Evolutionary conservation across 257 asterid species (phyloP).

Genomic region (Euphrasia confusa): DNA sequence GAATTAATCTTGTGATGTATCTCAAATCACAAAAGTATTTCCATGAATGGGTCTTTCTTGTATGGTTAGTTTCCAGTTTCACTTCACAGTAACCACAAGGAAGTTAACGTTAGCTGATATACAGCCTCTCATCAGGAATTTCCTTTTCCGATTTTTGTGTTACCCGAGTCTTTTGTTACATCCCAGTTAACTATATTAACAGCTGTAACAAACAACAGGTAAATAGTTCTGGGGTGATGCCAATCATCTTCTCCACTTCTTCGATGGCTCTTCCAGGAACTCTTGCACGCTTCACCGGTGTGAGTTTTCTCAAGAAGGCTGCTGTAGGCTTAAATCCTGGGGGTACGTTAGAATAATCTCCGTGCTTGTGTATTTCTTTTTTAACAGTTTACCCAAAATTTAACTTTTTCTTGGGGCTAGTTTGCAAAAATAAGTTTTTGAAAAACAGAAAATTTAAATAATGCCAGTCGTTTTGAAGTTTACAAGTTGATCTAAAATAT

Average conservation of each 20-base stretch:
- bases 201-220: slow-evolving; percentile 46
- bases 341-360: slow-evolving; percentile 42
- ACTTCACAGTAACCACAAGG: neutral
- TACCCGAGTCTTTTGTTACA: neutral
- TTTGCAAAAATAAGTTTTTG: no score
- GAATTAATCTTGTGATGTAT: neutral
- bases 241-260: slow-evolving; percentile 96
- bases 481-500: no score
- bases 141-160: slow-evolving; percentile 5
- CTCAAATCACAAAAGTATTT: neutral
- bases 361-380: slow-evolving; percentile 6
- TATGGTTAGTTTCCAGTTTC: neutral
- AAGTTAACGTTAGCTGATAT: neutral
- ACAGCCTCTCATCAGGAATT: neutral
- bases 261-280: slow-evolving; percentile 95
- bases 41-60: neutral
- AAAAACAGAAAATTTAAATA: no score
- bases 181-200: slow-evolving; percentile 12
- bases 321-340: slow-evolving; percentile 87
- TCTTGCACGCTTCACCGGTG: slow-evolving; percentile 92
- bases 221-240: slow-evolving; percentile 98
- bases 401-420: no score
- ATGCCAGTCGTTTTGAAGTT: no score
- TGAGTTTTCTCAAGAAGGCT: slow-evolving; percentile 63
- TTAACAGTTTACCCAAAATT: neutral